Conservation (phyloP, 2,329 filamentous ascomycete species). For the Rutstroemia sp. region DNA sequence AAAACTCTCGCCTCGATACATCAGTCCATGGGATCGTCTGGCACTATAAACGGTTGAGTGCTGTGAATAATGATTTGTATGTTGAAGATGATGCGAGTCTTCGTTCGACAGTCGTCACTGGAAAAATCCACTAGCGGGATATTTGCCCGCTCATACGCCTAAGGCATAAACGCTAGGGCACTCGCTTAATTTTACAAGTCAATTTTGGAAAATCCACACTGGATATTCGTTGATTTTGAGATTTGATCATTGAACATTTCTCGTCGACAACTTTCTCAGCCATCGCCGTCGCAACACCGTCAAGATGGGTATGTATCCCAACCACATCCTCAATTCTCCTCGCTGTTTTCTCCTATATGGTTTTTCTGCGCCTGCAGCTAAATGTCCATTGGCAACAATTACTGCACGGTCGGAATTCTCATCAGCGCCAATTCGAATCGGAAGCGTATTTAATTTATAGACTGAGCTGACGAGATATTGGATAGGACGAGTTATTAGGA, state of each 20-base stretch:
- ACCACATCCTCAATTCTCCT: too few species aligned
- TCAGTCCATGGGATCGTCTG: background rate
- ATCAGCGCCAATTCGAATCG: too few species aligned
- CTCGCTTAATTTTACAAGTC: slow-evolving; percentile 3
- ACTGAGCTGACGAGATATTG: background rate
- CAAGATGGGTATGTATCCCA: slow-evolving; percentile 1
- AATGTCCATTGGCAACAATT: too few species aligned
- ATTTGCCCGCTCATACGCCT: background rate
- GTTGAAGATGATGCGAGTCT: background rate
- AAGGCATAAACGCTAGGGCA: background rate
- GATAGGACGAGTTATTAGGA: slow-evolving; percentile 56
- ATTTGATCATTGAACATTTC: background rate
- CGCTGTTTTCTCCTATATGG: too few species aligned
- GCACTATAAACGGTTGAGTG: background rate
- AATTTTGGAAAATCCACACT: slow-evolving; percentile 2
- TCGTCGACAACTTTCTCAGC: slow-evolving; percentile 1
- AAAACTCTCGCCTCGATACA: background rate
- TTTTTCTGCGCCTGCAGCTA: too few species aligned
- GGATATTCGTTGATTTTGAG: background rate
- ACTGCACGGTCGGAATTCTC: too few species aligned
- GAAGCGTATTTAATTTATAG: too few species aligned
- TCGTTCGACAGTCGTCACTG: slow-evolving; percentile 3
- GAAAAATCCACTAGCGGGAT: slow-evolving; percentile 5
- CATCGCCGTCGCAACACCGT: slow-evolving; percentile 5
- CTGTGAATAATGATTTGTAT: background rate